Evolutionary conservation across 768 basidiomycete species (phyloP).

Genomic region (Tephrocybe sp.): DNA sequence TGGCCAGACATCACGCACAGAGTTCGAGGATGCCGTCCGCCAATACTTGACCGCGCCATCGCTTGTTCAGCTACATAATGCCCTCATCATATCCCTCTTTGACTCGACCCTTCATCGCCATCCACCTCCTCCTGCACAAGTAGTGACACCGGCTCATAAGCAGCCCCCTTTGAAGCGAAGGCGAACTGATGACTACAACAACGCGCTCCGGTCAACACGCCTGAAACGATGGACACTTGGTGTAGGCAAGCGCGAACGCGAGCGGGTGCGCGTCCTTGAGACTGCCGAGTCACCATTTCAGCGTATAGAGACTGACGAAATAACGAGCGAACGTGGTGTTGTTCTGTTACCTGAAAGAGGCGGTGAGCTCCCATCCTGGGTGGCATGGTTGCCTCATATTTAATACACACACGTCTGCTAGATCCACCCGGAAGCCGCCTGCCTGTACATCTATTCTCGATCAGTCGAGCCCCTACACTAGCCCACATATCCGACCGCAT

Average conservation of each 20-base stretch:
- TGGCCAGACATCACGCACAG: conserved; percentile 66
- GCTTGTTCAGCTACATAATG: conserved; percentile 80
- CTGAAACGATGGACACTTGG: conserved; percentile 77
- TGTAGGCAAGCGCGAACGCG: conserved; percentile 72
- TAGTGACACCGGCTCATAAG: conserved; percentile 44
- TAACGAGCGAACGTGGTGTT: conserved; percentile 69
- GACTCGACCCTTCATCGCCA: conserved; percentile 58
- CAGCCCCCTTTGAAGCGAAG: conserved; percentile 70
- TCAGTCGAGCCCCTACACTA: conserved; percentile 68
- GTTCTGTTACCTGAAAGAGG: conserved; percentile 63
- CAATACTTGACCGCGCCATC: conserved; percentile 59
- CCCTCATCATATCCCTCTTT: conserved; percentile 80
- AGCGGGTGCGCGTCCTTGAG: conserved; percentile 58
- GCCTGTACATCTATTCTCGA: conserved; percentile 72
- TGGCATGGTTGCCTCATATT: background rate
- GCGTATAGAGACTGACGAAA: conserved; percentile 60
- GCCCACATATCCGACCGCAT: conserved; percentile 80
- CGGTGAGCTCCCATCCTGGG: conserved; percentile 39
- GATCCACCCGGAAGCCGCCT: conserved; percentile 72
- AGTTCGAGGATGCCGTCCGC: conserved; percentile 74
- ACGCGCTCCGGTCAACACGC: conserved; percentile 58
- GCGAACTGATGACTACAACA: conserved; percentile 50
- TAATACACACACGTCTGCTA: conserved; percentile 23
- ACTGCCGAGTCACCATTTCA: conserved; percentile 39
- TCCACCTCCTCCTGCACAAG: conserved; percentile 16